Evolutionary conservation across 2,329 filamentous ascomycete genomes (phyloP).

Genomic region (Amylocarpus encephaloides): DNA sequence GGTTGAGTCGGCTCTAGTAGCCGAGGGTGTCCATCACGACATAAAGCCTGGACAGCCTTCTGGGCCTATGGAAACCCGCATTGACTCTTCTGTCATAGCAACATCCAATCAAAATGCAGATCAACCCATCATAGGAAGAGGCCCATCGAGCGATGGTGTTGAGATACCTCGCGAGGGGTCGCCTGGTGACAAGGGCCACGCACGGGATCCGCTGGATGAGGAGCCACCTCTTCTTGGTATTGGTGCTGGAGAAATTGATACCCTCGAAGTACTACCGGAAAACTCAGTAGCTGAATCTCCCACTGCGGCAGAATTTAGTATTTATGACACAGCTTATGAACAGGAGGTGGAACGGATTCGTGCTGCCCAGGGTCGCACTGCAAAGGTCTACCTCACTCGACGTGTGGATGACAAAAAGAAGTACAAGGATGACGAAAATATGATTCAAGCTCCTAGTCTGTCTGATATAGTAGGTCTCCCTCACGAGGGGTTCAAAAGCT

Average conservation of each 20-base stretch:
- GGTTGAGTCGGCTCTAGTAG: slow-evolving; percentile 43
- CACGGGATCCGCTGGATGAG: slow-evolving; percentile 57
- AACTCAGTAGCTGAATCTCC: slow-evolving; percentile 75
- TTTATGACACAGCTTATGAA: slow-evolving; percentile 84
- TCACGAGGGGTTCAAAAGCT: slow-evolving; percentile 26
- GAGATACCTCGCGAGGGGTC: slow-evolving; percentile 32
- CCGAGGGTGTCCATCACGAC: slow-evolving; percentile 47
- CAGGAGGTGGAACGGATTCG: slow-evolving; percentile 72
- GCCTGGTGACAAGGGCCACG: slow-evolving; percentile 50
- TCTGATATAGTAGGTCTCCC: slow-evolving; percentile 14
- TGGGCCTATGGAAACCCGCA: not conserved
- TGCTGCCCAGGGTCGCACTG: slow-evolving; percentile 38
- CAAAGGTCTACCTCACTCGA: slow-evolving; percentile 53
- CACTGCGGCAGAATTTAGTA: slow-evolving; percentile 73
- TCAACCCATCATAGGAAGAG: not conserved
- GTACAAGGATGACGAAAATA: slow-evolving; percentile 28
- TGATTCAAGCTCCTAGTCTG: slow-evolving; percentile 22
- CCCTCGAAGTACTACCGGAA: slow-evolving; percentile 29
- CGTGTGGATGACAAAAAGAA: slow-evolving; percentile 39
- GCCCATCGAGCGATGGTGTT: slow-evolving; percentile 18
- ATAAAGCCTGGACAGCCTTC: slow-evolving; percentile 28
- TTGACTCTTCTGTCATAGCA: slow-evolving; percentile 9
- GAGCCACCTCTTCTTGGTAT: slow-evolving; percentile 66
- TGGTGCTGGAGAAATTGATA: slow-evolving; percentile 54
- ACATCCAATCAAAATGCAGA: not conserved